Base-by-base conservation (phyloP, 257 asterid species). In the Anisodus tanguticus region DNA sequence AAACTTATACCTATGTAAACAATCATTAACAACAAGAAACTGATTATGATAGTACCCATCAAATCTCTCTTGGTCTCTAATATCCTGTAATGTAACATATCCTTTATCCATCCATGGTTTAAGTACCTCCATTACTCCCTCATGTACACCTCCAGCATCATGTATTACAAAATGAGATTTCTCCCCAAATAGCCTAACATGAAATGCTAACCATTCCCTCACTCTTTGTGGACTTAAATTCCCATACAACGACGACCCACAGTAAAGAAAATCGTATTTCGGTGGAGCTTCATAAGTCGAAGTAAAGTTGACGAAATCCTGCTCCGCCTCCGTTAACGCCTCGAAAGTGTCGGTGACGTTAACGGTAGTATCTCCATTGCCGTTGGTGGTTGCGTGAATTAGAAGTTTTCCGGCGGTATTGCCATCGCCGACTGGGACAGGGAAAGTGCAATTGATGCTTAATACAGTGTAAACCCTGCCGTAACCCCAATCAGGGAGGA, bases 1-100 rank as follows among this genome's bases (percentile, higher is more conserved):
- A 55, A 85, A 91, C 55, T 89, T 88, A 83, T 95, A 88, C 60
- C 92, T 82, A 12, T 95, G 98, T 78, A 95, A 87, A 63, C 98
- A 95, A 79, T 95, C 97, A 74, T 93, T 95, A 66, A 95, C 95
- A 9, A 95, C 83, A 2, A 93, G 87, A 88, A 93, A 95, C 86
- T 93, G 98, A 85, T 95, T 93, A 54, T 95, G 94, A 62, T 95
- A 95, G 77, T 95, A 95, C 1, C 98, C 98, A 67, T 93, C 98
- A 85, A 90, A 95, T 79, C 90, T 89, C 83, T 91, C 97, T 86
- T 95, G 97, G n/a, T 88, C 98, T 83, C 92, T 82, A 19, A 95
- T 90, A 51, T 93, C 98, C 39, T 95, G 98, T 79, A 93, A 68
- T 0, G 93, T 95, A 60, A 95, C 93, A 8, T 88, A 89, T 4